These are phyloP conservation scores for Pythium folliculosum DNA, from an alignment of 352 stramenopile genomes.

Conservation along the genomic window DNA sequence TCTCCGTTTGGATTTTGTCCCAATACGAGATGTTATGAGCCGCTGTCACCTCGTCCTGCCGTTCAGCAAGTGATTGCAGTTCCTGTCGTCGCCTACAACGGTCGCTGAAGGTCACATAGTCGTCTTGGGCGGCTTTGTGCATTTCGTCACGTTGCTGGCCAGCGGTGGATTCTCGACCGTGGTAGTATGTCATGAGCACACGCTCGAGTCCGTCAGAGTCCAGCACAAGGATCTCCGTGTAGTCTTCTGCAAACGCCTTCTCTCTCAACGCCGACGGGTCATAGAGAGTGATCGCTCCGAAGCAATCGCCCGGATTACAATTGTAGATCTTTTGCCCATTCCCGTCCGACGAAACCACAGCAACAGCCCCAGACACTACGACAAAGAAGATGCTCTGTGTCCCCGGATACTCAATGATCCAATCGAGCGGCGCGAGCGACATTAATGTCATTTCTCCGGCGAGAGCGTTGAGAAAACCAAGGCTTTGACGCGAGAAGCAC, in stretches of 20 bases:
- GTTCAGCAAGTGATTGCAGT: neutral
- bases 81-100: slow-evolving; percentile 17
- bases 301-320: slow-evolving; percentile 22
- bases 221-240: slow-evolving; percentile 24
- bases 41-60: neutral
- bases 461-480: slow-evolving; percentile 34
- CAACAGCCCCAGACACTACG: slow-evolving; percentile 22
- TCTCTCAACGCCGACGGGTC: slow-evolving; percentile 21
- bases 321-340: slow-evolving; percentile 20
- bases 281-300: slow-evolving; percentile 33
- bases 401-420: slow-evolving; percentile 32
- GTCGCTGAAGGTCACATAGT: slow-evolving; percentile 23
- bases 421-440: slow-evolving; percentile 33
- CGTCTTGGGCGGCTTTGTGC: slow-evolving; percentile 20
- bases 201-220: slow-evolving; percentile 14
- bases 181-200: slow-evolving; percentile 29
- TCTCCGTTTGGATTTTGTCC: slow-evolving; percentile 17
- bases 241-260: slow-evolving; percentile 35
- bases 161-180: slow-evolving; percentile 16
- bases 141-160: slow-evolving; percentile 28
- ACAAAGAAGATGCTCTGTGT: slow-evolving; percentile 32
- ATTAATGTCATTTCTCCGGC: slow-evolving; percentile 27
- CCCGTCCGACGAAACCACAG: slow-evolving; percentile 18
- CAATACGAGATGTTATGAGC: slow-evolving; percentile 18
- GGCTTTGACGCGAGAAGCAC: slow-evolving; percentile 31